Conservation (phyloP, 2,329 filamentous ascomycete genomes). For the Purpureocillium lavendulum region DNA sequence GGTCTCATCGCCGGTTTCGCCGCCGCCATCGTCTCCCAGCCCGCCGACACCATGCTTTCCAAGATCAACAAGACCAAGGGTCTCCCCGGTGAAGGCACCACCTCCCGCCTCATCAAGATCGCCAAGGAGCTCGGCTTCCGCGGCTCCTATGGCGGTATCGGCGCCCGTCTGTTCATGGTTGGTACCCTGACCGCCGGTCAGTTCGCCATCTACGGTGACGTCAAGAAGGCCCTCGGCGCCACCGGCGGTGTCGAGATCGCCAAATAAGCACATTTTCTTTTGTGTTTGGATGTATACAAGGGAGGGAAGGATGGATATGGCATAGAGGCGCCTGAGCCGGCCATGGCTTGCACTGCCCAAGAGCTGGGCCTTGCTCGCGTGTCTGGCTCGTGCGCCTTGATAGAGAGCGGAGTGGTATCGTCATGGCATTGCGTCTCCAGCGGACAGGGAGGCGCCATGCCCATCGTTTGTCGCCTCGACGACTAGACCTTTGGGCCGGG, state of each 20-base stretch:
- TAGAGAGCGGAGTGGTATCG: constrained; percentile 2
- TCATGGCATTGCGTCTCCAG: constrained; percentile 1
- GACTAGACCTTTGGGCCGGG: constrained; percentile 1
- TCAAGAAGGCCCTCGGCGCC: constrained; percentile 52
- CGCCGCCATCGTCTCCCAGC: constrained; percentile 79
- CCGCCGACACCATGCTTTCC: constrained; percentile 86
- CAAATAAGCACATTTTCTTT: constrained; percentile 10
- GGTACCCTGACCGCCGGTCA: constrained; percentile 71
- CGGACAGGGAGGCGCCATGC: neutral
- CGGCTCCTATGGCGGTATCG: constrained; percentile 74
- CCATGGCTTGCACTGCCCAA: constrained; percentile 6
- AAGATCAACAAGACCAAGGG: constrained; percentile 97
- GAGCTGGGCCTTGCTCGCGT: constrained; percentile 8
- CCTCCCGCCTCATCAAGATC: constrained; percentile 78
- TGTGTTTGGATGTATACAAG: neutral
- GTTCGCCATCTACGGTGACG: constrained; percentile 79
- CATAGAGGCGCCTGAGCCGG: neutral
- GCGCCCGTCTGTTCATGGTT: constrained; percentile 57
- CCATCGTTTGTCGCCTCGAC: constrained; percentile 1
- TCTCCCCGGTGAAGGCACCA: constrained; percentile 75
- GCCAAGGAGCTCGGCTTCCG: constrained; percentile 74
- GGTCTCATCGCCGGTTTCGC: constrained; percentile 60
- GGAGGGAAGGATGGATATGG: neutral
- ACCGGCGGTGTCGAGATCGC: constrained; percentile 15
- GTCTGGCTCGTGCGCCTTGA: neutral